Percentiles rank a stretch among this genome's conserved stretches.
phyloP scores from a whole-genome alignment of 768 basidiomycete species.

The Tricholoma terreum region DNA sequence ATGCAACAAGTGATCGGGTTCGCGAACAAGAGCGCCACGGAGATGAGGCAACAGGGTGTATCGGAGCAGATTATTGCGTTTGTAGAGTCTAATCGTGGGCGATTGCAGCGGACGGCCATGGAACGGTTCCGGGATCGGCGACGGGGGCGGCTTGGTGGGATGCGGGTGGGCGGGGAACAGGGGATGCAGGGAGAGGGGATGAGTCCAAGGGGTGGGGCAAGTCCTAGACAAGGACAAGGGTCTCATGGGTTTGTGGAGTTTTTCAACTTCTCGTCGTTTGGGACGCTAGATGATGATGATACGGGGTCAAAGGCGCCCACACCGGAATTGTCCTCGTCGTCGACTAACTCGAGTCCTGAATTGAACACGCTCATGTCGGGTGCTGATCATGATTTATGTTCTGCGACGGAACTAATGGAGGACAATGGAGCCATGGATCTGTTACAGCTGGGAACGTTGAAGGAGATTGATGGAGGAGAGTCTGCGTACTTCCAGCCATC shows the following conservation, averaged over 20 bases:
- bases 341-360: constrained; percentile 75
- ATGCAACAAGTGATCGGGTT: constrained; percentile 46
- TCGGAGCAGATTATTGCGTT: constrained; percentile 49
- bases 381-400: constrained; percentile 39
- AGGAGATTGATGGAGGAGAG: constrained; percentile 76
- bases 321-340: constrained; percentile 69
- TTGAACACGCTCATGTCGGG: constrained; percentile 62
- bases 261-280: constrained; percentile 67
- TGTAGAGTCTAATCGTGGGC: constrained; percentile 55
- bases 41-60: constrained; percentile 52
- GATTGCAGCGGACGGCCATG: constrained; percentile 37
- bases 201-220: neutral
- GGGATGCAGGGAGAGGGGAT: neutral
- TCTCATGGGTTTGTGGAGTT: constrained; percentile 54
- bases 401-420: constrained; percentile 47
- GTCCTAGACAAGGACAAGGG: neutral
- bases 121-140: constrained; percentile 26
- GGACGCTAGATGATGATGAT: constrained; percentile 56
- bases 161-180: neutral
- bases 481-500: constrained; percentile 59
- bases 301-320: constrained; percentile 64
- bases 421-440: constrained; percentile 43
- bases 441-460: constrained; percentile 57
- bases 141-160: constrained; percentile 3
- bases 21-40: constrained; percentile 41